A percentile compares a stretch with the other conserved stretches of the same genome.
Conservation (phyloP, 208 protist genomes). For the Trypanosoma cruzi region DNA sequence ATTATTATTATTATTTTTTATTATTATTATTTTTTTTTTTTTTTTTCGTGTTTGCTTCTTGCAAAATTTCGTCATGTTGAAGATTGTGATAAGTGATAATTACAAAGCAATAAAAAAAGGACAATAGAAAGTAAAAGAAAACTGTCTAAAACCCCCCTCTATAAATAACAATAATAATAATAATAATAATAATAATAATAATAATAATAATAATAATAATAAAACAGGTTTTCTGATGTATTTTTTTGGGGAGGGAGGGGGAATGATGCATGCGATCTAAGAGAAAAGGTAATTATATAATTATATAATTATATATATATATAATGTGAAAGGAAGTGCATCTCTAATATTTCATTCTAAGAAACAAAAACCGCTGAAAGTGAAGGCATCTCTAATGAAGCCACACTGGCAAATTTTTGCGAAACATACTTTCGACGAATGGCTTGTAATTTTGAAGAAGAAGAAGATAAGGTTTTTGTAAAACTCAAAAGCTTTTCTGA, state of each 20-base stretch:
- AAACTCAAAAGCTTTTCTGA: slow-evolving; percentile 55
- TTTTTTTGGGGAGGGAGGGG: no score
- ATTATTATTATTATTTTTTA: slow-evolving; percentile 18
- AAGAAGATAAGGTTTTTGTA: slow-evolving; percentile 50
- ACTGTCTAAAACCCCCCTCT: not conserved
- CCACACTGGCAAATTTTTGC: slow-evolving; percentile 43
- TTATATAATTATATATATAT: slow-evolving; percentile 13
- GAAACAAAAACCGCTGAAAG: slow-evolving; percentile 20
- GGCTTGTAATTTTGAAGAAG: slow-evolving; percentile 62
- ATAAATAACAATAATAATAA: not conserved
- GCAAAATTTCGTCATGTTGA: not conserved
- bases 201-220: not conserved
- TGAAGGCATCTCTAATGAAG: slow-evolving; percentile 52
- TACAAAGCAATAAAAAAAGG: slow-evolving; percentile 15
- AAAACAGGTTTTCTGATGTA: no score
- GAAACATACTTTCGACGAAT: slow-evolving; percentile 67
- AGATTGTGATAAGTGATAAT: not conserved
- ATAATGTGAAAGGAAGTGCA: not conserved
- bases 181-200: not conserved
- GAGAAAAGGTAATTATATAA: not conserved
- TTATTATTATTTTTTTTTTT: slow-evolving; percentile 22
- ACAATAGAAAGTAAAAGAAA: not conserved
- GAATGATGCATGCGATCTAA: not conserved
- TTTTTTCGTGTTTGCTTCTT: not conserved
- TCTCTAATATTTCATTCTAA: slow-evolving; percentile 13